Conservation (phyloP, 148 eudicot species). For the Chenopodium album region DNA sequence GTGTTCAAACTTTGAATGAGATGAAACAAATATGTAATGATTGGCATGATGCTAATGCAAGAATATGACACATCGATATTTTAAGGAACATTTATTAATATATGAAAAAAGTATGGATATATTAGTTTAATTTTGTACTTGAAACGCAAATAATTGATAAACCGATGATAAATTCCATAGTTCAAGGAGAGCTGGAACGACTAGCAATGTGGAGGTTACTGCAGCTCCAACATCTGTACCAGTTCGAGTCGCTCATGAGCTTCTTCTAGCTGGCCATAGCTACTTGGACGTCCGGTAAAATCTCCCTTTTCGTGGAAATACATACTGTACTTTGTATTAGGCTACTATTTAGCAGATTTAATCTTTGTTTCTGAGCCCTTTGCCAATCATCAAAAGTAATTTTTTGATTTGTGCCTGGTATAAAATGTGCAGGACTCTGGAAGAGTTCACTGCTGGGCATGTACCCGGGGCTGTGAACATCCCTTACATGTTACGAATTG, state of each 20-base stretch:
- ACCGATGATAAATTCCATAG: neutral
- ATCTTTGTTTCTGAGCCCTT: too few species aligned
- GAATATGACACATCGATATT: too few species aligned
- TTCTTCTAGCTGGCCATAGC: slow-evolving; percentile 74
- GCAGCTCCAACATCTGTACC: slow-evolving; percentile 62
- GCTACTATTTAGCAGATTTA: too few species aligned
- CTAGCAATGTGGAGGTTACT: slow-evolving; percentile 25
- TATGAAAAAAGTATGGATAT: too few species aligned
- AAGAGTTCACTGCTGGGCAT: slow-evolving; percentile 75
- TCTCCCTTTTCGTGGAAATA: neutral
- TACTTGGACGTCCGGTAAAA: slow-evolving; percentile 79
- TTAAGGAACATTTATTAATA: too few species aligned
- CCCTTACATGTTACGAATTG: slow-evolving; percentile 60
- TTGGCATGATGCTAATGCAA: too few species aligned
- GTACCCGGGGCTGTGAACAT: slow-evolving; percentile 66
- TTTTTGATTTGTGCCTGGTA: neutral
- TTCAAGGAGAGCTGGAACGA: slow-evolving; percentile 42
- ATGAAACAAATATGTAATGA: too few species aligned
- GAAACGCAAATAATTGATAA: neutral
- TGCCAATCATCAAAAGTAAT: too few species aligned
- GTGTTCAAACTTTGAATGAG: too few species aligned
- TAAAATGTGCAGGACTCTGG: slow-evolving; percentile 48
- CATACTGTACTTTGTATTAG: neutral
- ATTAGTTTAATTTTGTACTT: too few species aligned
- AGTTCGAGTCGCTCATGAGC: slow-evolving; percentile 73